Base-by-base conservation (phyloP, 2,329 filamentous ascomycete genomes). In the Aureobasidium sp. region DNA sequence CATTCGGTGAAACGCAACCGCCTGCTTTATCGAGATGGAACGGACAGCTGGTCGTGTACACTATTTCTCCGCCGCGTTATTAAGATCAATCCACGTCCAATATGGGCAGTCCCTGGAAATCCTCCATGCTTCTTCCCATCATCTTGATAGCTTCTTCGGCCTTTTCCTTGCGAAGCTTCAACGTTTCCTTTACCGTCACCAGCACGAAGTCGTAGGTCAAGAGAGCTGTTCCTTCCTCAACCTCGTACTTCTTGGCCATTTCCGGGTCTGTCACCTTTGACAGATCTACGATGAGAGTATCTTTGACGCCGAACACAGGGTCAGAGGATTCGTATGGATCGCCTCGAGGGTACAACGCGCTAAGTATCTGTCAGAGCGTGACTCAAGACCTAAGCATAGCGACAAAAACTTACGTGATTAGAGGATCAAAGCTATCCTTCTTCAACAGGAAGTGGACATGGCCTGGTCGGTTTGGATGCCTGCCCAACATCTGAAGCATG, bases 231-330 rank as follows among this genome's bases (percentile, higher is more conserved):
- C 82, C 86, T 64, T 84, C 81, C 25, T 79, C 69, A 6, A 89
- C 81, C n/a, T 75, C 77, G 67, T 90, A 87, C 67, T 82, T 76
- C 65, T 78, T 72, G 3, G 63, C 63, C 0, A 85, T 81, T 54
- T 77, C 78, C 33, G 77, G 77, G 0, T 73, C 67, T 71, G 78
- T 72, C 67, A 81, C 74, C 69, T 78, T 71, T 64, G 77, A 63
- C 74, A 81, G 75, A 63, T 88, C 85, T 13, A 89, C 79, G 15
- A 88, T 75, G 6, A 93, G 77, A 38, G 85, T 88, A 68, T 88
- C 79, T 72, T 93, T 93, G 58, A 93, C 88, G 4, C 89, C 89
- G 65, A 93, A 92, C 2, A 92, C 89, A 0, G 88, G 87, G 69
- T 93, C 89, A 0, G 86, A 88, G 1, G 83, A 87, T 74, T 90